Conservation (phyloP, 768 basidiomycete species). For the Multifurca ochricompacta region DNA sequence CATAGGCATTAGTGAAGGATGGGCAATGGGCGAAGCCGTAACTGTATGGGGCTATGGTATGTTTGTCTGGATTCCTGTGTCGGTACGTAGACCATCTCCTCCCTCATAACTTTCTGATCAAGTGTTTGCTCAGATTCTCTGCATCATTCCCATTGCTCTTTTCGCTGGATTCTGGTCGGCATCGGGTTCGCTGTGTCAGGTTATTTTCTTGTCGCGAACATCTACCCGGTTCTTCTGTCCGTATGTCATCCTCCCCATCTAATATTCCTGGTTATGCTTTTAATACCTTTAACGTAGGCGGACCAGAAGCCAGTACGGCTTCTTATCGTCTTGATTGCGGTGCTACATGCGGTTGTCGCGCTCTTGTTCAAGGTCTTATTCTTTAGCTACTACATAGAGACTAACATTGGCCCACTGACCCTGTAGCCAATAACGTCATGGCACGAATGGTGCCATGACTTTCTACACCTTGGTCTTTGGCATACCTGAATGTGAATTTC, state of each 20-base stretch:
- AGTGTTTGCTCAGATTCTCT: conserved; percentile 49
- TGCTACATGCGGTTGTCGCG: conserved; percentile 72
- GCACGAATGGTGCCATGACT: neutral
- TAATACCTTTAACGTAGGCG: conserved; percentile 39
- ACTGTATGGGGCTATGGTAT: conserved; percentile 76
- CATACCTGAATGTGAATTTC: neutral
- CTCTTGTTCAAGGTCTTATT: conserved; percentile 80
- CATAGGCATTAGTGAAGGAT: conserved; percentile 72
- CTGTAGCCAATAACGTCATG: conserved; percentile 11
- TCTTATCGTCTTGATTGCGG: conserved; percentile 66
- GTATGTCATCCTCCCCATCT: conserved; percentile 38
- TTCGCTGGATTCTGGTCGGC: conserved; percentile 76
- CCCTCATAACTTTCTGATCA: neutral
- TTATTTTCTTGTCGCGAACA: conserved; percentile 75
- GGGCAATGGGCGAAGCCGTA: conserved; percentile 79
- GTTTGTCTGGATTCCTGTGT: conserved; percentile 84
- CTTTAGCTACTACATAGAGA: conserved; percentile 49
- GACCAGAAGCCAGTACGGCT: conserved; percentile 83
- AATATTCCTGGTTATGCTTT: too few species aligned
- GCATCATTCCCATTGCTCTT: conserved; percentile 76
- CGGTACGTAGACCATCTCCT: conserved; percentile 40
- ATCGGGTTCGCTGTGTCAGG: conserved; percentile 74
- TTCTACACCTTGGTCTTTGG: neutral
- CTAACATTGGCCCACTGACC: conserved; percentile 33
- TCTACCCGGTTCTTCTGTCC: conserved; percentile 83